A percentile compares a stretch with the other conserved stretches of the same genome.
Conservation (phyloP, 805 yeast genomes). For the Yamadazyma phyllophila region DNA sequence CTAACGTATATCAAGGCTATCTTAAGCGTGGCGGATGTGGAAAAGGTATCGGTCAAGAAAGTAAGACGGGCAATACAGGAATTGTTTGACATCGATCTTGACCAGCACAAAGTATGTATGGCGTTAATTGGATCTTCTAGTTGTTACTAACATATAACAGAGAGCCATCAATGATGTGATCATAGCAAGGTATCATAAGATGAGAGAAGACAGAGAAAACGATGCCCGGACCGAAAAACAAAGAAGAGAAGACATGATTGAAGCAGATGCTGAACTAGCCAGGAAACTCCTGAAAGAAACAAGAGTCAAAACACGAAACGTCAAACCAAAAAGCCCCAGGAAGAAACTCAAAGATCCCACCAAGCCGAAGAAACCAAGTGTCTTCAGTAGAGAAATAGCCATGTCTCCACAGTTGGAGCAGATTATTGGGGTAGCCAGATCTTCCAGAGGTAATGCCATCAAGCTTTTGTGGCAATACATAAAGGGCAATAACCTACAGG, state of each 20-base stretch:
- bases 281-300: constrained; percentile 41
- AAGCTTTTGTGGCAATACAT: constrained; percentile 71
- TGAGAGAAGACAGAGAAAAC: constrained; percentile 39
- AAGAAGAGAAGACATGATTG: constrained; percentile 34
- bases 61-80: constrained; percentile 72
- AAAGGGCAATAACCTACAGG: constrained; percentile 58
- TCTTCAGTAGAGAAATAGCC: constrained; percentile 43
- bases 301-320: constrained; percentile 2
- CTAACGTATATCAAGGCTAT: constrained; percentile 55
- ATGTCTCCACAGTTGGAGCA: constrained; percentile 52
- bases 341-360: constrained; percentile 9
- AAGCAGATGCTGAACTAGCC: constrained; percentile 53
- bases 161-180: constrained; percentile 60
- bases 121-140: not conserved
- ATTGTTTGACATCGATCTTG: constrained; percentile 56
- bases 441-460: constrained; percentile 70
- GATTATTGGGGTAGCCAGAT: constrained; percentile 40
- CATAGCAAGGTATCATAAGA: constrained; percentile 51
- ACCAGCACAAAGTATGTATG: constrained; percentile 39
- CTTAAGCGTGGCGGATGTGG: constrained; percentile 65
- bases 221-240: constrained; percentile 15
- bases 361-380: constrained; percentile 25
- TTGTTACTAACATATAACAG: constrained; percentile 30
- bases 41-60: constrained; percentile 66
- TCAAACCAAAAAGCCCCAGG: constrained; percentile 7